A percentile compares a stretch with the other conserved stretches of the same genome.
Evolutionary conservation across 371 early-diverging fungal species (phyloP).

Genomic region (Apophysomyces variabilis): DNA sequence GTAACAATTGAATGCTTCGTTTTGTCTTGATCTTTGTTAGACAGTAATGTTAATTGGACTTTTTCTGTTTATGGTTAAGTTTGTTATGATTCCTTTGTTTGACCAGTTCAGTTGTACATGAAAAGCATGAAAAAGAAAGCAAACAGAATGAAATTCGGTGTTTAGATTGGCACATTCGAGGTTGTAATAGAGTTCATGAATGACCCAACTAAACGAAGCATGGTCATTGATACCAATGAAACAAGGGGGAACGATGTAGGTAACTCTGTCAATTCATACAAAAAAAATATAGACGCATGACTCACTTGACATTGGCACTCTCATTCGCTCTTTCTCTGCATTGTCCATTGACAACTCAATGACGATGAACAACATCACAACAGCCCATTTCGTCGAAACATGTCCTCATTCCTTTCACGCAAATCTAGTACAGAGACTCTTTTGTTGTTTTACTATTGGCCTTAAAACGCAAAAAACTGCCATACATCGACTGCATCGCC

Average conservation of each 20-base stretch:
- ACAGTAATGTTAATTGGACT: too few relatives aligned
- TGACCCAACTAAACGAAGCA: slow-evolving; percentile 10
- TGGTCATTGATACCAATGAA: slow-evolving; percentile 5
- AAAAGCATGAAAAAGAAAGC: neutral
- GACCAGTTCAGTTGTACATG: too few relatives aligned
- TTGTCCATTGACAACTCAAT: neutral
- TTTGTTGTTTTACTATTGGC: neutral
- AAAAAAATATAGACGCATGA: too few relatives aligned
- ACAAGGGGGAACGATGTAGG: slow-evolving; percentile 3
- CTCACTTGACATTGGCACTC: neutral
- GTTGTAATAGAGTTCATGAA: slow-evolving; percentile 1
- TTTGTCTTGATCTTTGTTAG: too few relatives aligned
- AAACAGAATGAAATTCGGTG: neutral
- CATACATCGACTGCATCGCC: neutral
- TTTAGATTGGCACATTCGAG: neutral
- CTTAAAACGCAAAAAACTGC: neutral
- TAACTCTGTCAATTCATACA: slow-evolving; percentile 2
- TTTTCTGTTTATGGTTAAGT: too few relatives aligned
- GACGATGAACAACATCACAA: neutral
- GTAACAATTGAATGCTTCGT: too few relatives aligned
- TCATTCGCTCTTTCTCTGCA: neutral
- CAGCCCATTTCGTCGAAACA: neutral
- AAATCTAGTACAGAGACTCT: neutral
- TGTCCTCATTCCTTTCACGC: neutral
- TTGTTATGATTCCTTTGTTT: too few relatives aligned